Base-by-base conservation (phyloP, 148 eudicot genomes). In the Arctostaphylos glauca region DNA sequence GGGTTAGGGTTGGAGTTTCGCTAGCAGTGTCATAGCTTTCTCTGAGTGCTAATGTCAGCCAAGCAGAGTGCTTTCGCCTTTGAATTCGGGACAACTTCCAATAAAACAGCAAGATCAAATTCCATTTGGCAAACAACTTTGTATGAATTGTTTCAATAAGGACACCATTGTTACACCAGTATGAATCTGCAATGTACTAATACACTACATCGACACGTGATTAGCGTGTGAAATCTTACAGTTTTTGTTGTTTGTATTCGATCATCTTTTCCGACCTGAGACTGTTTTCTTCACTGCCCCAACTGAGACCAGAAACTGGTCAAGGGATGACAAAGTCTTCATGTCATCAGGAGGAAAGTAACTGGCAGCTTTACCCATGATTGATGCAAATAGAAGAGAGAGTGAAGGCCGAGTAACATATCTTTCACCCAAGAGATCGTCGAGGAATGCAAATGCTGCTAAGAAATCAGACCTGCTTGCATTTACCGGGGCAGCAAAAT, bases 211-310 rank as follows among this genome's bases (percentile, higher is more conserved):
- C 16, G 43, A 67, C 60, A 49, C 46, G 19, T 50, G 49, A 16
- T 66, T 77, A 53, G 49, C 5, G 54, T 44, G 68, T 21, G 19
- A 15, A 64, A 66, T n/a, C 14, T 48, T 64, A 49, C 76, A 7
- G 41, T 21, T 9, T 50, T 18, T 5, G 64, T 62, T 31, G 52
- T 66, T 55, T 18, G 4, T 13, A 46, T 54, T 54, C 54, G 56
- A 79, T 95, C 91, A 88, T 86, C 91, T 84, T 84, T 90, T 94
- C 52, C 92, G 89, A 43, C 99, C 97, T 3, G 98, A 96, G 16
- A 94, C 99, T 13, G 99, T 96, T 84, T 94, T 96, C 90, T 94
- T 96, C 31, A 96, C 99, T 31, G 92, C 99, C 84, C 99, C 98
- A 19, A 96, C 92, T 0, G 98, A 96, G 82, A 96, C 99, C 85